Evolutionary conservation across 1,139 yeast genomes (phyloP), one percentile per base, ranked within the genome.

Genomic region (Arxiozyma heterogenica): DNA sequence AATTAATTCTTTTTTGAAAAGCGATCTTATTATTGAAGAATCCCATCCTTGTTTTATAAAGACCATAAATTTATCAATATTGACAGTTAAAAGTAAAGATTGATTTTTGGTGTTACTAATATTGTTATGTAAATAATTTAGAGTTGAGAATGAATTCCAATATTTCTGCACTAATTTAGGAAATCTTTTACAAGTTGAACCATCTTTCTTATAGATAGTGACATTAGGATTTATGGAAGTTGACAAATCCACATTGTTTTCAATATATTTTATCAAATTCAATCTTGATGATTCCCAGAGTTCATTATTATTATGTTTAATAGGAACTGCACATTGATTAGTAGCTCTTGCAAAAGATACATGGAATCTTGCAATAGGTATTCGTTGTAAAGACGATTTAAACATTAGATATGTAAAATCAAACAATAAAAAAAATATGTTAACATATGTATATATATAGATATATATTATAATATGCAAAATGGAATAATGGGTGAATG

Each of bases 1-100:
- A 1, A 63, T 27, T 11, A 60, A 25, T 47, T 63, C 66, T 53
- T 59, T 55, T 44, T 62, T 55, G 45, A 59, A 62, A 12, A 59
- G 43, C 3, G 49, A 34, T 38, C 49, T 20, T 46, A 34, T n/a
- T 25, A 46, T 20, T 8, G 42, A 46, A 46, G 8, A 38, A 6
- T 34, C 11, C 49, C 49, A 46, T 11, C 49, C 34, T 20, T 46
- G 30, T 34, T 46, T 46, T 6, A 41, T 46, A 21, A 46, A 46
- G 3, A 15, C 21, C 8, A 38, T 46, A 11, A 46, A 46, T 38
- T 46, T 38, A 12, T 25, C 17, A 38, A 18, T 30, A 23, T 46
- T 27, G 17, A 46, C 23, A 20, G 9, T 45, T 30, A 25, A 45
- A 18, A 45, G 41, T 11, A 45, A 30, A 15, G 46, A 44, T 17